Conservation (phyloP, 768 basidiomycete species). For the Amanita molliuscula region DNA sequence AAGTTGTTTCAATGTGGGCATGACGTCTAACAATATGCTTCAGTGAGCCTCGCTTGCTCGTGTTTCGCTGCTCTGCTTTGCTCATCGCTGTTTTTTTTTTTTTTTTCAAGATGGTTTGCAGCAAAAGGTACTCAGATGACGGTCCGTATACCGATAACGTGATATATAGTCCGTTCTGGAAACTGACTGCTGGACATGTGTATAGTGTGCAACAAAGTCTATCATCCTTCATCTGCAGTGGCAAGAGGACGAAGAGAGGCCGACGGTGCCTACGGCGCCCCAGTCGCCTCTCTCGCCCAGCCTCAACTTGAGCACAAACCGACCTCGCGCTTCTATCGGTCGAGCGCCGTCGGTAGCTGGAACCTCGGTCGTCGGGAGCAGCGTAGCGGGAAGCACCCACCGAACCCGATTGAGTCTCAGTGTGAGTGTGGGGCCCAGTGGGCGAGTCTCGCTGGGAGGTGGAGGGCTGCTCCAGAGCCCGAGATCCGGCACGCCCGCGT, state of each 20-base stretch:
- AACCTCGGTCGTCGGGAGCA: constrained; percentile 26
- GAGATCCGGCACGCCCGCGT: constrained; percentile 29
- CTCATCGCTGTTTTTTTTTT: constrained; percentile 2
- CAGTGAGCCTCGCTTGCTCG: constrained; percentile 34
- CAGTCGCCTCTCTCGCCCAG: constrained; percentile 10
- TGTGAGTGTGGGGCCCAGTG: constrained; percentile 11
- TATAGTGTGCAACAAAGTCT: constrained; percentile 80
- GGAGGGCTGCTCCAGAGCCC: background rate
- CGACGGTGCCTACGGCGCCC: constrained; percentile 10
- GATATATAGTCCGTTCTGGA: background rate
- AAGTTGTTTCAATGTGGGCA: constrained; percentile 71
- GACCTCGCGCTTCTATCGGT: constrained; percentile 13
- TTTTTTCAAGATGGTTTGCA: constrained; percentile 66
- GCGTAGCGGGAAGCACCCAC: constrained; percentile 13
- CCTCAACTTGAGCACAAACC: constrained; percentile 12
- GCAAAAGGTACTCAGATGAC: constrained; percentile 89
- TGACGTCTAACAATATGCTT: constrained; percentile 80
- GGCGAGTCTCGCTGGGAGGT: background rate
- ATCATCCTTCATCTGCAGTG: constrained; percentile 80
- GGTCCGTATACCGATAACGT: constrained; percentile 31
- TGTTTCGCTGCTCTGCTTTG: background rate
- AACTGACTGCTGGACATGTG: background rate
- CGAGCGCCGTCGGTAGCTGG: constrained; percentile 35
- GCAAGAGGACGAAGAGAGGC: constrained; percentile 49
- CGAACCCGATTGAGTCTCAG: constrained; percentile 31